Percentiles rank a stretch among this genome's conserved stretches.
phyloP scores from a whole-genome alignment of 2,329 filamentous ascomycete genomes.

The Aspergillus hiratsukae region DNA sequence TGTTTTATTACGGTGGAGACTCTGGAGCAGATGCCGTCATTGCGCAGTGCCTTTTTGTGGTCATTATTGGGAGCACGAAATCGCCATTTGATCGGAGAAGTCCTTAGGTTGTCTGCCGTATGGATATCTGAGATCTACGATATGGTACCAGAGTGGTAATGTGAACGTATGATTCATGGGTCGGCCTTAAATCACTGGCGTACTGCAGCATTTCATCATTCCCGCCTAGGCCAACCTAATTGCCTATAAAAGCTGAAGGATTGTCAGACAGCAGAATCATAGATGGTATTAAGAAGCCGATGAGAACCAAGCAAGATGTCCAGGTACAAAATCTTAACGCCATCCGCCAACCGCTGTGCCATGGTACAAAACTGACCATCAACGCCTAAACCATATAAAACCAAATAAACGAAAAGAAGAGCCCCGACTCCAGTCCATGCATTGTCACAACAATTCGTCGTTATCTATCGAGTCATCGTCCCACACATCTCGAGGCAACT shows the following conservation, averaged over 20 bases:
- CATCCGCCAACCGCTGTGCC: not conserved
- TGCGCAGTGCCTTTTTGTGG: not conserved
- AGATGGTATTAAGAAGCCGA: not conserved
- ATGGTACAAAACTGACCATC: not conserved
- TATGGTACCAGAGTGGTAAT: not conserved
- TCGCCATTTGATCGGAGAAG: not conserved
- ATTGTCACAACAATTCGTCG: conserved; percentile 27
- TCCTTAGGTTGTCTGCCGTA: too few relatives aligned
- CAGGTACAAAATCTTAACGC: not conserved
- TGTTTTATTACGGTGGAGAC: not conserved
- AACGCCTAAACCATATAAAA: not conserved
- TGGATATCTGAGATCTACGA: not conserved
- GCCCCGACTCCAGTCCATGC: not conserved
- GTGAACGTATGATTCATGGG: too few relatives aligned
- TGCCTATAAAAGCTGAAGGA: not conserved
- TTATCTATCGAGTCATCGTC: conserved; percentile 28
- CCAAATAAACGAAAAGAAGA: not conserved
- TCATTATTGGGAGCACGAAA: not conserved
- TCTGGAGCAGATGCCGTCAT: not conserved
- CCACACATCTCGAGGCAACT: not conserved
- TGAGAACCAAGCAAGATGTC: not conserved
- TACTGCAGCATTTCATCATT: too few relatives aligned
- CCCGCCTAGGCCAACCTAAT: not conserved
- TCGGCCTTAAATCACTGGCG: not conserved
- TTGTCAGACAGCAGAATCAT: not conserved